Percentiles rank a stretch among this genome's conserved stretches.
Conservation (phyloP, 129 eudicot species). For the Dittrichia graveolens region DNA sequence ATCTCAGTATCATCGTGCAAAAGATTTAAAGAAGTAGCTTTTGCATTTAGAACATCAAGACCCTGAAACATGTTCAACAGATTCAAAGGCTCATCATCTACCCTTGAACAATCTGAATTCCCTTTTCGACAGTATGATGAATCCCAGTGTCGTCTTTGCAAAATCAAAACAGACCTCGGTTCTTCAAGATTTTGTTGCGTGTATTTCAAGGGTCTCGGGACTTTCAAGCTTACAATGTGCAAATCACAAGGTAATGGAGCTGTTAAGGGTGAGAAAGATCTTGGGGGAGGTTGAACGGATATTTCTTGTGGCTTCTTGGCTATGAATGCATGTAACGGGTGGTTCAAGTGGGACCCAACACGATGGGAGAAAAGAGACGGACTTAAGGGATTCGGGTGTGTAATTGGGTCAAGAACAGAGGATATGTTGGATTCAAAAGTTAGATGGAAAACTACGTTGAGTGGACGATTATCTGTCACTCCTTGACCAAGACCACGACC, state of each 20-base stretch:
- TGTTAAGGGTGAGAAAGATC: constrained; percentile 83
- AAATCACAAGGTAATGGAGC: constrained; percentile 88
- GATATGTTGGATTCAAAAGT: constrained; percentile 72
- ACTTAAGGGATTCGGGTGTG: constrained; percentile 53
- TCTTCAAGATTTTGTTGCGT: constrained; percentile 63
- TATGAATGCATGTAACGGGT: constrained; percentile 71
- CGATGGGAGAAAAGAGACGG: constrained; percentile 94
- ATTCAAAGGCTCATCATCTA: constrained; percentile 69
- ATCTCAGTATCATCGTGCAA: constrained; percentile 85
- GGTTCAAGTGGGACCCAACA: constrained; percentile 84
- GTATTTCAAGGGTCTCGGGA: constrained; percentile 74
- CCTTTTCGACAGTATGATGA: constrained; percentile 79
- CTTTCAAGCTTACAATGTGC: constrained; percentile 81
- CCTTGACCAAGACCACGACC: constrained; percentile 99
- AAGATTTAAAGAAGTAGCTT: constrained; percentile 81
- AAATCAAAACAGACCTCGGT: constrained; percentile 50
- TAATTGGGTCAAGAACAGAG: constrained; percentile 35
- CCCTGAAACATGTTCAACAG: constrained; percentile 72
- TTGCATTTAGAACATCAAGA: constrained; percentile 67
- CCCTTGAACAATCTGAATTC: constrained; percentile 63
- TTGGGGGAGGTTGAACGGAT: constrained; percentile 79
- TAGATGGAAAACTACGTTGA: constrained; percentile 81
- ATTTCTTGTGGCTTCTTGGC: constrained; percentile 75
- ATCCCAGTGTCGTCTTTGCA: constrained; percentile 84
- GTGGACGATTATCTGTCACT: constrained; percentile 83